Evolutionary conservation across 2,329 filamentous ascomycete genomes (phyloP), one percentile per base, ranked within the genome.

Genomic region (Chaetomium strumarium): DNA sequence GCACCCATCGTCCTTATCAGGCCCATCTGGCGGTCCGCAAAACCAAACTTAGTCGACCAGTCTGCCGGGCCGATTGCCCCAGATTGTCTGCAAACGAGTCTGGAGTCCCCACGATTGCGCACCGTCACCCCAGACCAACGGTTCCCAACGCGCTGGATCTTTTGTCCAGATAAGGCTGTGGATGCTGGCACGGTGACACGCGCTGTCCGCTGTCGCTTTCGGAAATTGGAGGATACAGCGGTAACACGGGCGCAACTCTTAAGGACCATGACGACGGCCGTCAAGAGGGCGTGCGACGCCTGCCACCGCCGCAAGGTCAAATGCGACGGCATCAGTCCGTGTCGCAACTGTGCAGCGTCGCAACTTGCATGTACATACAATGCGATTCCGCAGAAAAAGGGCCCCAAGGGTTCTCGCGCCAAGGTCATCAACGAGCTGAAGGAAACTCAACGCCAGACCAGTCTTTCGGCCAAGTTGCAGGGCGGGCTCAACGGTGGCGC

Each of bases 231-330:
- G 40, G 38, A 20, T 37, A 42, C 19, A 12, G 46, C 38, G 34
- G 53, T 49, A 45, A 46, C 49, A 49, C 53, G 53, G n/a, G 55
- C 52, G 40, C 53, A 24, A 24, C 24, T n/a, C 38, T 8, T 30
- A 29, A 36, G 48, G 17, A 58, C 62, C 58, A 76, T 76, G 76
- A 69, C 74, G 40, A 74, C 76, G 59, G 75, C 77, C 57, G 75
- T 80, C 46, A 80, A 80, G 64, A 71, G 83, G 64, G 84, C 84
- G 54, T 88, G 84, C 71, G 84, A 88, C 67, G 84, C 83, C 63
- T 88, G 84, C 66, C 84, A 87, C 73, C 81, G 83, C 59, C 80
- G 84, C 67, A 88, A 88, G 68, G 84, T 88, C 66, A 87, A 86
- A 67, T 88, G 85, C 65, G 83, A 87, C 64, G 83, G 84, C 53